Evolutionary conservation across 2,329 filamentous ascomycete species (phyloP).

Genomic region (Zasmidium angulare): DNA sequence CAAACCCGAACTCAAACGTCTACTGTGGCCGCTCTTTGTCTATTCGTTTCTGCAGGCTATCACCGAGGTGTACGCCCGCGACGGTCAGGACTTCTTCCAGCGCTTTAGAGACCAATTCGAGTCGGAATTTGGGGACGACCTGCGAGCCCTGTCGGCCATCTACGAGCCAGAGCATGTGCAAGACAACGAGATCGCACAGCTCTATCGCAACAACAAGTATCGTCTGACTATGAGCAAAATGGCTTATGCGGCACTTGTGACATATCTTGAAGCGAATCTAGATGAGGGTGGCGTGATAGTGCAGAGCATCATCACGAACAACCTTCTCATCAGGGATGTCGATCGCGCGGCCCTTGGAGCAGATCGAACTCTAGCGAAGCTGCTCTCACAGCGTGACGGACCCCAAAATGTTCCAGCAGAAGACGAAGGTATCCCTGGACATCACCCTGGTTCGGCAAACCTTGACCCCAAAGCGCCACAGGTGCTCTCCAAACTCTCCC

Average conservation of each 20-base stretch:
- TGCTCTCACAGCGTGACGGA: conserved; percentile 56
- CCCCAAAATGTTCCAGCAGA: conserved; percentile 61
- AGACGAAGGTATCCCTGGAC: conserved; percentile 68
- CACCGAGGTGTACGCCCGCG: conserved; percentile 66
- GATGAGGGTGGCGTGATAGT: conserved; percentile 78
- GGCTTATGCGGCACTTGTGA: conserved; percentile 77
- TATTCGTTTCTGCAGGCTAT: conserved; percentile 87
- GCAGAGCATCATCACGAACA: conserved; percentile 66
- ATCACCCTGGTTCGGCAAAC: conserved; percentile 64
- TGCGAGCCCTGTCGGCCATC: conserved; percentile 72
- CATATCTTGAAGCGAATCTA: conserved; percentile 84
- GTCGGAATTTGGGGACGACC: conserved; percentile 74
- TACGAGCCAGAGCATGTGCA: conserved; percentile 74
- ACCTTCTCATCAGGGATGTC: conserved; percentile 59
- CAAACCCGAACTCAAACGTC: conserved; percentile 85
- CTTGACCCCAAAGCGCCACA: conserved; percentile 59
- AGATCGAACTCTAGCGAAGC: conserved; percentile 60
- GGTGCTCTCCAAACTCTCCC: conserved; percentile 63
- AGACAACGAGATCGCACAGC: conserved; percentile 72
- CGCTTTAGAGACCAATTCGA: conserved; percentile 70
- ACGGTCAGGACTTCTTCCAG: conserved; percentile 72
- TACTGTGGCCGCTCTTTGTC: conserved; percentile 91
- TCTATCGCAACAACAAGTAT: conserved; percentile 86
- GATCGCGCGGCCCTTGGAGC: conserved; percentile 55
- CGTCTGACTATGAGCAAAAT: conserved; percentile 84